Evolutionary conservation across 495 filamentous ascomycete genomes (phyloP).

Genomic region (Hamigera avellanea): DNA sequence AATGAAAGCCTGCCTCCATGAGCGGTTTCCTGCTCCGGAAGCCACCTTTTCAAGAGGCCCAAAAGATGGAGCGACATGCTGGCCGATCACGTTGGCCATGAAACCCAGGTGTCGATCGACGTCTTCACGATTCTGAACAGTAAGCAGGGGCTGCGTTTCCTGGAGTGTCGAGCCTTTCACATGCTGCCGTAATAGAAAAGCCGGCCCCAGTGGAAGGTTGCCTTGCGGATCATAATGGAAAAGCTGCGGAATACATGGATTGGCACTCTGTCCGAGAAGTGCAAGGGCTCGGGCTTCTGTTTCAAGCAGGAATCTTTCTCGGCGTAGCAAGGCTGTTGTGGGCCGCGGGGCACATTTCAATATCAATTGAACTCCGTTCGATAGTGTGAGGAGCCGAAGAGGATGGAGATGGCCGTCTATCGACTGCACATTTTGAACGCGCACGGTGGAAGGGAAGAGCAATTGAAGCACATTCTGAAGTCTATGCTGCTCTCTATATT

Average conservation of each 20-base stretch:
- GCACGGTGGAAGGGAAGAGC: conserved; percentile 26
- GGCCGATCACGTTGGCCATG: conserved; percentile 20
- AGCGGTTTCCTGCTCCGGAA: conserved; percentile 31
- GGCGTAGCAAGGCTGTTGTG: conserved; percentile 41
- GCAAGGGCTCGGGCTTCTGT: conserved; percentile 44
- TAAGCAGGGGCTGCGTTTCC: conserved; percentile 27
- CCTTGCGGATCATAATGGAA: conserved; percentile 38
- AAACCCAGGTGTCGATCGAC: conserved; percentile 33
- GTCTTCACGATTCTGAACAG: conserved; percentile 19
- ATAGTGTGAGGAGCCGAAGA: conserved; percentile 39
- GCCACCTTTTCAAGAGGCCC: conserved; percentile 39
- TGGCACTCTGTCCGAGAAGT: conserved; percentile 30
- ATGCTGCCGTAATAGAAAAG: conserved; percentile 38
- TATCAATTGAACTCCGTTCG: conserved; percentile 40
- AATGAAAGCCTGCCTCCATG: conserved; percentile 53
- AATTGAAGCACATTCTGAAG: conserved; percentile 32
- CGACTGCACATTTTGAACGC: conserved; percentile 30
- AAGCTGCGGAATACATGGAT: conserved; percentile 37
- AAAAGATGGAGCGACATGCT: conserved; percentile 35
- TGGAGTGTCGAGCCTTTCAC: conserved; percentile 32
- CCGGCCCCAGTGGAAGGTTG: conserved; percentile 20
- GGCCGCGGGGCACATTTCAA: conserved; percentile 42
- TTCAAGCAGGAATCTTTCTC: conserved; percentile 43
- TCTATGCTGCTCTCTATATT: conserved; percentile 9
- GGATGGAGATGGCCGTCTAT: conserved; percentile 40